A percentile compares a stretch with the other conserved stretches of the same genome.
phyloP scores from a whole-genome alignment of 345 rosid species.

The Raphanus sativus region DNA sequence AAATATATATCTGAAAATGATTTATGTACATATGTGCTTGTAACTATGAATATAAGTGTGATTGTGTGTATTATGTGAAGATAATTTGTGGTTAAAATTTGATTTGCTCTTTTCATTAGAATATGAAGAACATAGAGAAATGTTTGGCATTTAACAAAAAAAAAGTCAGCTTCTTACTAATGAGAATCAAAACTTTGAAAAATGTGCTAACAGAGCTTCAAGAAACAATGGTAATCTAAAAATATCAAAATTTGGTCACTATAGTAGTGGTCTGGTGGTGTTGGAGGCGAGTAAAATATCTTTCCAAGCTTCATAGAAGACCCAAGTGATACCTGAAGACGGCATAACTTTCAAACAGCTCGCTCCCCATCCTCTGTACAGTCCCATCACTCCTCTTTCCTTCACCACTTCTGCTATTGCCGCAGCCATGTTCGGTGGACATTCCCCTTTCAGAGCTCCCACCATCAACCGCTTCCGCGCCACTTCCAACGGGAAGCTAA shows the following conservation, averaged over 20 bases:
- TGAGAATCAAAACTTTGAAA: slow-evolving; percentile 13
- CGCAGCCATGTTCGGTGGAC: slow-evolving; percentile 93
- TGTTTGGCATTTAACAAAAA: not conserved
- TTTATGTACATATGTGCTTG: slow-evolving; percentile 26
- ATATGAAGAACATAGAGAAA: not conserved
- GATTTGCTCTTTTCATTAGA: not conserved
- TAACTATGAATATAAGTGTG: not conserved
- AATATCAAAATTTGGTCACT: slow-evolving; percentile 10
- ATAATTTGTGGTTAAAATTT: not conserved
- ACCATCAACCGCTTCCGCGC: slow-evolving; percentile 97
- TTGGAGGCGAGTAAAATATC: slow-evolving; percentile 58
- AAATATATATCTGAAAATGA: slow-evolving; percentile 9
- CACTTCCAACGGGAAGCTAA: slow-evolving; percentile 96
- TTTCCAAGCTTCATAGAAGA: slow-evolving; percentile 98
- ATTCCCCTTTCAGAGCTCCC: slow-evolving; percentile 82
- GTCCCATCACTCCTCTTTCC: slow-evolving; percentile 76
- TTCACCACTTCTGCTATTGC: slow-evolving; percentile 84
- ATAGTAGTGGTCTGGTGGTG: slow-evolving; percentile 45
- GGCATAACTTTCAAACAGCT: slow-evolving; percentile 98
- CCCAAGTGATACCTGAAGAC: slow-evolving; percentile 95
- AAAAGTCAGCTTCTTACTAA: not conserved
- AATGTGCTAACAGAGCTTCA: slow-evolving; percentile 23
- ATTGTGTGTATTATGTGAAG: not conserved
- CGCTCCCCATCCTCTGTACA: slow-evolving; percentile 99
- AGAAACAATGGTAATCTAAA: slow-evolving; percentile 7